Conservation (phyloP, 1,284 basidiomycete genomes). For the Malassezia furfur region DNA sequence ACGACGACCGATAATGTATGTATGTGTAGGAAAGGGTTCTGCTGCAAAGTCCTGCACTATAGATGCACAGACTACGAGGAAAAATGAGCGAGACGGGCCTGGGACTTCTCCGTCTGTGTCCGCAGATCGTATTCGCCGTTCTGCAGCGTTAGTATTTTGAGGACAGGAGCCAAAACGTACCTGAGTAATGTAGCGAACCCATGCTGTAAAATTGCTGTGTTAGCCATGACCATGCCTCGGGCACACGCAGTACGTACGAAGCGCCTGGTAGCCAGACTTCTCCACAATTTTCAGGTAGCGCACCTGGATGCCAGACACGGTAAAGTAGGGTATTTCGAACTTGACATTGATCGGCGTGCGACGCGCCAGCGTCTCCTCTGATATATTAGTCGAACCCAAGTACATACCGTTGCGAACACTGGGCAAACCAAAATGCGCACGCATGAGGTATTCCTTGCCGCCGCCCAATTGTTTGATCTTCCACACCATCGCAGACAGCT, state of each 20-base stretch:
- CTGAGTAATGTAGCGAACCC: conserved; percentile 63
- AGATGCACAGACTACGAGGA: conserved; percentile 4
- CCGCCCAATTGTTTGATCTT: conserved; percentile 48
- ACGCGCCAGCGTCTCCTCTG: conserved; percentile 69
- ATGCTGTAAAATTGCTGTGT: conserved; percentile 13
- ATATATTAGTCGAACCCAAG: not conserved
- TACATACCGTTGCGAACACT: conserved; percentile 36
- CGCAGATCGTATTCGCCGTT: conserved; percentile 81
- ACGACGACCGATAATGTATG: no score
- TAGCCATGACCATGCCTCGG: not conserved
- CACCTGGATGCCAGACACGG: conserved; percentile 84
- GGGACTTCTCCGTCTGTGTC: conserved; percentile 42
- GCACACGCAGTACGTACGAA: conserved; percentile 52
- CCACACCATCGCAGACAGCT: conserved; percentile 48
- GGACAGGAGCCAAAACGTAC: not conserved
- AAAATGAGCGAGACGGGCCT: conserved; percentile 37
- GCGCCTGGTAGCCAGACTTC: conserved; percentile 79
- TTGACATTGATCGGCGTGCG: conserved; percentile 89
- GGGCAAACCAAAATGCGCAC: conserved; percentile 46
- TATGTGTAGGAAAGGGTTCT: no score
- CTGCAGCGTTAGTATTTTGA: conserved; percentile 50
- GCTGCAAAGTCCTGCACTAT: no score
- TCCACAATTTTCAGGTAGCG: conserved; percentile 95
- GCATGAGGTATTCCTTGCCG: conserved; percentile 46
- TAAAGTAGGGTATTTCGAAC: conserved; percentile 97